Percentiles rank a stretch among this genome's conserved stretches.
Conservation (phyloP, 371 early-diverging fungal species). For the Phascolomyces articulosus region DNA sequence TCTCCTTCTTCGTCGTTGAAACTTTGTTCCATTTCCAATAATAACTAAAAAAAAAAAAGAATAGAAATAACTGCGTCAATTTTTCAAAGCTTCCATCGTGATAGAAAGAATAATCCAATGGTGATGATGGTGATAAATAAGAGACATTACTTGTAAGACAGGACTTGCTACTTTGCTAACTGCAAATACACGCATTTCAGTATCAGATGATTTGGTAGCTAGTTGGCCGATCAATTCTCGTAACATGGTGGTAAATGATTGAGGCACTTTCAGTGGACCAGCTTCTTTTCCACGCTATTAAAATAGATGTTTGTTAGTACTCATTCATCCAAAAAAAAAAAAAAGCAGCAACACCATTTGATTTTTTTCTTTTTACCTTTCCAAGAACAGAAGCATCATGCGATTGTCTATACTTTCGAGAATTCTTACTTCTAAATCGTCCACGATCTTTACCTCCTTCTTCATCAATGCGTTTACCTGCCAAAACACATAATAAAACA, state of each 20-base stretch:
- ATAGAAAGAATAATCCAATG: too few relatives aligned
- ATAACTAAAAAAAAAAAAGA: slow-evolving; percentile 21
- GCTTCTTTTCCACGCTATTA: slow-evolving; percentile 24
- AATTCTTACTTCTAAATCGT: slow-evolving; percentile 64
- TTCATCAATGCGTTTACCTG: slow-evolving; percentile 69
- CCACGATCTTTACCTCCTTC: slow-evolving; percentile 49
- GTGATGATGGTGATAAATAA: too few relatives aligned
- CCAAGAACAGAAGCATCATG: slow-evolving; percentile 33
- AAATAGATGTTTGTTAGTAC: too few relatives aligned
- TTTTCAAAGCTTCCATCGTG: too few relatives aligned
- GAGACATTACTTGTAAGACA: slow-evolving; percentile 61
- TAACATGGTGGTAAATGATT: slow-evolving; percentile 61
- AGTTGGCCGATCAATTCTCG: slow-evolving; percentile 59
- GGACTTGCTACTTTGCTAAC: slow-evolving; percentile 77
- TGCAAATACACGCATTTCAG: slow-evolving; percentile 63
- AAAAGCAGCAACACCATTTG: too few relatives aligned
- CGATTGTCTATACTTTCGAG: slow-evolving; percentile 68
- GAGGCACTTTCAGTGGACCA: slow-evolving; percentile 61
- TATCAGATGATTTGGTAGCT: slow-evolving; percentile 54
- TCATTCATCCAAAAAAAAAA: too few relatives aligned
- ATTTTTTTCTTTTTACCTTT: slow-evolving; percentile 26
- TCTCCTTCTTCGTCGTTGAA: slow-evolving; percentile 44
- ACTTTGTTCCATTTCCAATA: slow-evolving; percentile 46
- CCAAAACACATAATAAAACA: slow-evolving; percentile 66
- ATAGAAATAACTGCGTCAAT: background rate